Evolutionary conservation across 805 yeast species (phyloP).

Genomic region (Scheffersomyces spartinae): DNA sequence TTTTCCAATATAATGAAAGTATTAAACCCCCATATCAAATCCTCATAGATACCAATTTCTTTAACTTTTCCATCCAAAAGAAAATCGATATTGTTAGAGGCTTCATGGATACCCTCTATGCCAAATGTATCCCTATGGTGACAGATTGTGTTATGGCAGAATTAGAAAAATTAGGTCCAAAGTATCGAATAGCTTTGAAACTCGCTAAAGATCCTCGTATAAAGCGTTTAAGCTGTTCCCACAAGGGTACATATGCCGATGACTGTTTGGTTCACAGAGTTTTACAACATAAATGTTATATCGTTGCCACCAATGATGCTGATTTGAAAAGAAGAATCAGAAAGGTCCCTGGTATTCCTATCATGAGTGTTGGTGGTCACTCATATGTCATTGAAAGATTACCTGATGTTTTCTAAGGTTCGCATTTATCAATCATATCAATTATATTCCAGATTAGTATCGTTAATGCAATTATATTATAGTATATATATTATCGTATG

Average conservation of each 20-base stretch:
- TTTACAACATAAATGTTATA: conserved; percentile 91
- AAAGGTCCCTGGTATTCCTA: conserved; percentile 94
- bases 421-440: too few relatives aligned
- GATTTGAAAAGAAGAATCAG: conserved; percentile 88
- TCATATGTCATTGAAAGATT: conserved; percentile 86
- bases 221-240: conserved; percentile 76
- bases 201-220: conserved; percentile 92
- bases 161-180: conserved; percentile 90
- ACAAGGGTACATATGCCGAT: conserved; percentile 96
- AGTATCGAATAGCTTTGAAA: conserved; percentile 83
- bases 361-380: conserved; percentile 93
- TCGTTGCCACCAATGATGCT: conserved; percentile 97
- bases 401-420: conserved; percentile 71
- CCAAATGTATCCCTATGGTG: conserved; percentile 89
- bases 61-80: conserved; percentile 92
- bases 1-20: conserved; percentile 88
- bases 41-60: conserved; percentile 90
- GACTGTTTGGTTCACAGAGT: conserved; percentile 92
- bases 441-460: too few relatives aligned
- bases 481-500: too few relatives aligned
- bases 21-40: conserved; percentile 98
- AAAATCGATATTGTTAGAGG: conserved; percentile 92
- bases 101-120: conserved; percentile 90
- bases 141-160: conserved; percentile 99
- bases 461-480: too few relatives aligned